Evolutionary conservation across 768 basidiomycete genomes (phyloP).

Genomic region (Hypsizygus marmoreus): DNA sequence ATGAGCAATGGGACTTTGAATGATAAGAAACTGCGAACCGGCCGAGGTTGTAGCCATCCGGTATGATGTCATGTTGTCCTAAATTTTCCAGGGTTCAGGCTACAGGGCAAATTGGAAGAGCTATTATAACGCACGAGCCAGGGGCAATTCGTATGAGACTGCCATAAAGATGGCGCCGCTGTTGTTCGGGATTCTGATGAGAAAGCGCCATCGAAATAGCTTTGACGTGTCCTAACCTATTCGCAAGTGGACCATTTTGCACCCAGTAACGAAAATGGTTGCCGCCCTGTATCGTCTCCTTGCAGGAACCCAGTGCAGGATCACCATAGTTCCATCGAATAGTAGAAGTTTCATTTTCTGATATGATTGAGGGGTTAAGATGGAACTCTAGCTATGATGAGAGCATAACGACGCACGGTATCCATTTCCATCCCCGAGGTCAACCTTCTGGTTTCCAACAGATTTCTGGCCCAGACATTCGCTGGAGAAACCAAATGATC

Average conservation of each 20-base stretch:
- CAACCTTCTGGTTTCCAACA: constrained; percentile 65
- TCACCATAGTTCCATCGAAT: constrained; percentile 86
- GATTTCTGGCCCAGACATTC: constrained; percentile 87
- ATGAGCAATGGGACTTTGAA: background rate
- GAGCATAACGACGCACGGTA: constrained; percentile 45
- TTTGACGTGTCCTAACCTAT: constrained; percentile 56
- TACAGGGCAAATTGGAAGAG: background rate
- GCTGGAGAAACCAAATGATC: constrained; percentile 69
- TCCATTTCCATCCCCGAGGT: constrained; percentile 85
- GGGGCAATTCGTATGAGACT: constrained; percentile 70
- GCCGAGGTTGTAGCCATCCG: constrained; percentile 81
- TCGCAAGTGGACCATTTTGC: constrained; percentile 64
- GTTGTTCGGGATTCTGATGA: constrained; percentile 1
- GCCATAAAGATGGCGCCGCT: constrained; percentile 80
- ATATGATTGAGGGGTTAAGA: constrained; percentile 1
- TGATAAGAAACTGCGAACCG: constrained; percentile 41
- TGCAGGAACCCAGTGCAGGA: constrained; percentile 78
- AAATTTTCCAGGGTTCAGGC: constrained; percentile 5
- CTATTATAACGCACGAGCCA: constrained; percentile 43
- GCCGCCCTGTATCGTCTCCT: constrained; percentile 84
- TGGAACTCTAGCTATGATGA: background rate
- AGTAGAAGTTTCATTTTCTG: constrained; percentile 83
- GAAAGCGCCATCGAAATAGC: background rate
- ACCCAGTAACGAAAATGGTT: constrained; percentile 89
- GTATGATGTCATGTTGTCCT: constrained; percentile 72